Conservation (phyloP, 2,329 filamentous ascomycete species). For the Leptodontidium sp. region DNA sequence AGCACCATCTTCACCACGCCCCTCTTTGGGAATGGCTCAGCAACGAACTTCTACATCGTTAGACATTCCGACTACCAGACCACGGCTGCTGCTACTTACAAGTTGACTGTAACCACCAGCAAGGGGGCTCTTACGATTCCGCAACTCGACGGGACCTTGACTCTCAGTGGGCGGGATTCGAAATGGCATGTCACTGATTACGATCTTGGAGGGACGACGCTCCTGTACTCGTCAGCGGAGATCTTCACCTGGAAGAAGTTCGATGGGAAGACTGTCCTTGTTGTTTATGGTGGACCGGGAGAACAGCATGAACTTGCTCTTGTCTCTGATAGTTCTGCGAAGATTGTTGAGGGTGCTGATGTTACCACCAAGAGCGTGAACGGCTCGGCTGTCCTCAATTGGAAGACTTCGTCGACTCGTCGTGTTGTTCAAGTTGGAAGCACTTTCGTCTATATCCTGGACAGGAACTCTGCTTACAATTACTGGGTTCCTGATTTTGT, state of each 20-base stretch:
- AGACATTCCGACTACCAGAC: conserved; percentile 73
- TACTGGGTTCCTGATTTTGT: conserved; percentile 71
- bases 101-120: conserved; percentile 67
- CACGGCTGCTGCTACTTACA: conserved; percentile 65
- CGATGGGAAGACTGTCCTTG: conserved; percentile 62
- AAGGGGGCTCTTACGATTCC: conserved; percentile 65
- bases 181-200: conserved; percentile 72
- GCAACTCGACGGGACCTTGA: conserved; percentile 63
- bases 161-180: conserved; percentile 69
- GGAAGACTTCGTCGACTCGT: conserved; percentile 61
- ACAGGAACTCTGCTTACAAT: conserved; percentile 72
- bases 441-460: conserved; percentile 50
- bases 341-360: conserved; percentile 43
- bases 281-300: conserved; percentile 69
- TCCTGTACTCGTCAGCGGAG: conserved; percentile 75
- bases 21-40: conserved; percentile 61
- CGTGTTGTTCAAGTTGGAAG: conserved; percentile 58
- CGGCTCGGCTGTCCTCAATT: conserved; percentile 59
- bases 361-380: conserved; percentile 48
- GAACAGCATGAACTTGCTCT: conserved; percentile 71
- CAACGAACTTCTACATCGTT: conserved; percentile 68
- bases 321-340: conserved; percentile 46
- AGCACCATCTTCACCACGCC: conserved; percentile 62
- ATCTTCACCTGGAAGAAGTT: conserved; percentile 75
- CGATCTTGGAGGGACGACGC: conserved; percentile 61